phyloP scores from a whole-genome alignment of 306 rosid genomes.

The Vigna nakashimae region DNA sequence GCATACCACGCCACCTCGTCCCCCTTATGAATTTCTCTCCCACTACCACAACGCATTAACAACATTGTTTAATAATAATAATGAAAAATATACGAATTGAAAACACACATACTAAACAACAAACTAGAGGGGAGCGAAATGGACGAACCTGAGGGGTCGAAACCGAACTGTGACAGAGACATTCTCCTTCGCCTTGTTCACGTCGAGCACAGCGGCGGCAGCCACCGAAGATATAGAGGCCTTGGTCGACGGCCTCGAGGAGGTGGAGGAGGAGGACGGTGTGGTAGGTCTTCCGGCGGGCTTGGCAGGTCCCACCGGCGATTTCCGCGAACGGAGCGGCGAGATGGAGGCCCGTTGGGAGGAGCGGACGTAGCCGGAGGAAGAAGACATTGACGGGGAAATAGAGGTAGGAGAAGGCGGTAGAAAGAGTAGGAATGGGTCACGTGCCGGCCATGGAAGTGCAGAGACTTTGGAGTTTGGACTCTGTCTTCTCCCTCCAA shows the following conservation, averaged over 20 bases:
- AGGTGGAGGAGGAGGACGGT: conserved; percentile 60
- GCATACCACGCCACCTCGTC: conserved; percentile 94
- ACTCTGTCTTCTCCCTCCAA: conserved; percentile 50
- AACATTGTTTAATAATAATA: not conserved
- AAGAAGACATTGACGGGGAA: conserved; percentile 57
- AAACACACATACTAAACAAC: not conserved
- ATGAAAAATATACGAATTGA: not conserved
- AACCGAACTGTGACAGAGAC: conserved; percentile 88
- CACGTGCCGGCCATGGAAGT: conserved; percentile 60
- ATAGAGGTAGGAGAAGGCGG: conserved; percentile 10
- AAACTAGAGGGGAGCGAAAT: not conserved
- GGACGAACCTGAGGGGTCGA: conserved; percentile 80
- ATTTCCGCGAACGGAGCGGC: conserved; percentile 70
- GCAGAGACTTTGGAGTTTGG: conserved; percentile 55
- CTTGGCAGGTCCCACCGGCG: conserved; percentile 50
- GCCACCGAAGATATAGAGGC: conserved; percentile 55
- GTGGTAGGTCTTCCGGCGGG: conserved; percentile 61
- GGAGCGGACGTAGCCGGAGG: conserved; percentile 55
- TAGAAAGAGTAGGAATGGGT: conserved; percentile 10
- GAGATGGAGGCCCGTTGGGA: conserved; percentile 66
- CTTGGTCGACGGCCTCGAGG: conserved; percentile 57
- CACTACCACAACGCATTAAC: conserved; percentile 47
- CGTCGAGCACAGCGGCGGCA: conserved; percentile 37
- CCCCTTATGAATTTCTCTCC: conserved; percentile 78
- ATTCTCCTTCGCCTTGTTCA: conserved; percentile 79